Conservation (phyloP, 192 early-diverging fungal species). For the Physocladia obscura region DNA sequence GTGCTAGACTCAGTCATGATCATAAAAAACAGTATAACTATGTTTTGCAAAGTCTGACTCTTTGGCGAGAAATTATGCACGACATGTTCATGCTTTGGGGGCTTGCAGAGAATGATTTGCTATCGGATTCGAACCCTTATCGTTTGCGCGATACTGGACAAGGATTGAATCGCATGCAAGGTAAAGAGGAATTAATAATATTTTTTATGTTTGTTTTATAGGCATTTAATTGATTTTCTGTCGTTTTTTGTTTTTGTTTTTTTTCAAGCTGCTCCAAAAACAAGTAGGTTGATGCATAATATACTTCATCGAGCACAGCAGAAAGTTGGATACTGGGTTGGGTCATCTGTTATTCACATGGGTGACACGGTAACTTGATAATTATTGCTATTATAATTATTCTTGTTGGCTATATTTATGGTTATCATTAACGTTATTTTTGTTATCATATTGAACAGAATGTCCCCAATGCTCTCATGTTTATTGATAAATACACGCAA, state of each 20-base stretch:
- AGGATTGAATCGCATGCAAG: constrained; percentile 92
- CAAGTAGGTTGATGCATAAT: constrained; percentile 82
- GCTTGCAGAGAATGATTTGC: constrained; percentile 84
- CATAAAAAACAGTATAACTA: constrained; percentile 93
- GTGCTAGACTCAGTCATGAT: constrained; percentile 87
- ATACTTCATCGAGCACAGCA: constrained; percentile 85
- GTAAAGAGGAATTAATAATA: constrained; percentile 6
- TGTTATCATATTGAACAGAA: constrained; percentile 51
- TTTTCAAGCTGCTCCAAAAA: constrained; percentile 65
- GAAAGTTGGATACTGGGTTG: constrained; percentile 86
- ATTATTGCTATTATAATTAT: background rate
- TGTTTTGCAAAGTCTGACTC: constrained; percentile 86
- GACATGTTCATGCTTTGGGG: constrained; percentile 97
- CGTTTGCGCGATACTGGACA: constrained; percentile 94
- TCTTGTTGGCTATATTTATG: background rate
- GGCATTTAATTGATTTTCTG: background rate
- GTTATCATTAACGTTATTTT: no score
- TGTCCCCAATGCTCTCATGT: constrained; percentile 97
- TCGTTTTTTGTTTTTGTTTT: background rate
- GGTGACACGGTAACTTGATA: constrained; percentile 72
- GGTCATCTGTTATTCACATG: constrained; percentile 92
- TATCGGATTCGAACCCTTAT: constrained; percentile 75
- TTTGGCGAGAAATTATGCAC: constrained; percentile 95
- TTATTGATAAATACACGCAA: constrained; percentile 94
- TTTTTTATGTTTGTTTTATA: constrained; percentile 5